A percentile compares a stretch with the other conserved stretches of the same genome.
phyloP scores from a whole-genome alignment of 2,329 filamentous ascomycete genomes.

The Trichoderma sp. region DNA sequence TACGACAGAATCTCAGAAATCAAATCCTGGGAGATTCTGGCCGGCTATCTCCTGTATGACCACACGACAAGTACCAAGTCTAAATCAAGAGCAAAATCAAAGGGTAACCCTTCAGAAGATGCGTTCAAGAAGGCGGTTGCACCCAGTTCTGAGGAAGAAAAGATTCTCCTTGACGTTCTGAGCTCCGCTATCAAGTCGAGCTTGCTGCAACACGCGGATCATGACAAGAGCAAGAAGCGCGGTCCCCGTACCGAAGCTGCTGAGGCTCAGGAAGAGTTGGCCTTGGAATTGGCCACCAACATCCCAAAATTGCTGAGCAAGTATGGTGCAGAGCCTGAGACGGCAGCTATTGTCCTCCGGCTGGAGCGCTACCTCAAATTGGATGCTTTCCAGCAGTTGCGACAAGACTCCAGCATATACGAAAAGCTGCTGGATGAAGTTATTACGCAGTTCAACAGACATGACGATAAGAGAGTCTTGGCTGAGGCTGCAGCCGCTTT shows the following conservation, averaged over 20 bases:
- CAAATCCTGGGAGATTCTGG: constrained; percentile 81
- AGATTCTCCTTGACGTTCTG: constrained; percentile 81
- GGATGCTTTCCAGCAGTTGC: constrained; percentile 82
- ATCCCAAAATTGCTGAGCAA: constrained; percentile 89
- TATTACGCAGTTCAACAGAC: constrained; percentile 89
- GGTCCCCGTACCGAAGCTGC: constrained; percentile 60
- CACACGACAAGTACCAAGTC: constrained; percentile 66
- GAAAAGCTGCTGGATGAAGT: constrained; percentile 83
- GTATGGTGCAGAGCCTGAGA: constrained; percentile 84
- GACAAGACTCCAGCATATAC: constrained; percentile 81
- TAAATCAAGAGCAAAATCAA: constrained; percentile 50
- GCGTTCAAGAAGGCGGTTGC: constrained; percentile 71
- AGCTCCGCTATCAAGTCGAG: constrained; percentile 76
- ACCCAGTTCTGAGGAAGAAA: constrained; percentile 73
- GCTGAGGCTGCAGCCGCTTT: constrained; percentile 80
- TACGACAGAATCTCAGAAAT: constrained; percentile 81
- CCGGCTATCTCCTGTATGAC: constrained; percentile 89
- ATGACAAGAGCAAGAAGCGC: constrained; percentile 58
- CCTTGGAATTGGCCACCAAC: constrained; percentile 70
- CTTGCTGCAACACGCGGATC: constrained; percentile 64
- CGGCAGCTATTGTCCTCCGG: constrained; percentile 80
- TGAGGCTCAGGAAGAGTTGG: constrained; percentile 75
- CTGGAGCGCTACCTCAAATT: constrained; percentile 85
- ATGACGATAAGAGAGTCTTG: constrained; percentile 81
- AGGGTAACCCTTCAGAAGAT: constrained; percentile 53